Percentiles rank a stretch among this genome's conserved stretches.
Conservation (phyloP, 1,284 basidiomycete genomes). For the Sphagnurus paluster region DNA sequence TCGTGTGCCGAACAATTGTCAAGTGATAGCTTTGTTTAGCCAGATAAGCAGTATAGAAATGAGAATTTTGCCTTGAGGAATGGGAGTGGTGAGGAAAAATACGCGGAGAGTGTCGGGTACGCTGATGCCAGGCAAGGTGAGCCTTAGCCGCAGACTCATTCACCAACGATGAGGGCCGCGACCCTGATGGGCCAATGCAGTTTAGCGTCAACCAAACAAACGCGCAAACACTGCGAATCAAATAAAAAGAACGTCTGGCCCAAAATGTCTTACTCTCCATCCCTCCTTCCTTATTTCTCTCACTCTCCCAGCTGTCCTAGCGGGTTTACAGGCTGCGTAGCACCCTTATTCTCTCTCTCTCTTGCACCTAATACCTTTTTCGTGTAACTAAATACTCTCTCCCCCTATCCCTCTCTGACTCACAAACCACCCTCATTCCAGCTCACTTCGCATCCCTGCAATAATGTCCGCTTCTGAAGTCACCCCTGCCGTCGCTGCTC, state of each 20-base stretch:
- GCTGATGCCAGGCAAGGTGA: too few relatives aligned
- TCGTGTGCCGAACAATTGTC: slow-evolving; percentile 30
- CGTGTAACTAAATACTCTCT: slow-evolving; percentile 23
- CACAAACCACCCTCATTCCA: slow-evolving; percentile 24
- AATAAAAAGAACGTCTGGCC: slow-evolving; percentile 42
- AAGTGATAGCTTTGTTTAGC: slow-evolving; percentile 26
- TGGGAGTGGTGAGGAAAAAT: slow-evolving; percentile 7
- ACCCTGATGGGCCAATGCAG: slow-evolving; percentile 34
- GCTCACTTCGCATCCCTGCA: slow-evolving; percentile 55
- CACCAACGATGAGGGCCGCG: slow-evolving; percentile 16
- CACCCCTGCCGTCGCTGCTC: slow-evolving; percentile 51
- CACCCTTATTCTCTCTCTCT: slow-evolving; percentile 53
- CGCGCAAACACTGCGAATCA: slow-evolving; percentile 38
- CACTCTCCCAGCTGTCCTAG: slow-evolving; percentile 41
- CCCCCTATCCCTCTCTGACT: slow-evolving; percentile 21
- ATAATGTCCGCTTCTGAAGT: slow-evolving; percentile 80
- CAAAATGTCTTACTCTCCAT: slow-evolving; percentile 38
- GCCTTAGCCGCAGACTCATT: too few relatives aligned
- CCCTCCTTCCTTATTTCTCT: slow-evolving; percentile 55
- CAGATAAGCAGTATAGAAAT: slow-evolving; percentile 12
- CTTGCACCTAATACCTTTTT: slow-evolving; percentile 48
- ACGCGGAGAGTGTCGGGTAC: slow-evolving; percentile 6
- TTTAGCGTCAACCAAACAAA: slow-evolving; percentile 40
- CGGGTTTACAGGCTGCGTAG: slow-evolving; percentile 50
- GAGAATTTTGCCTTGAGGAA: neutral